Conservation (phyloP, 345 rosid genomes). For the Dimocarpus longan region DNA sequence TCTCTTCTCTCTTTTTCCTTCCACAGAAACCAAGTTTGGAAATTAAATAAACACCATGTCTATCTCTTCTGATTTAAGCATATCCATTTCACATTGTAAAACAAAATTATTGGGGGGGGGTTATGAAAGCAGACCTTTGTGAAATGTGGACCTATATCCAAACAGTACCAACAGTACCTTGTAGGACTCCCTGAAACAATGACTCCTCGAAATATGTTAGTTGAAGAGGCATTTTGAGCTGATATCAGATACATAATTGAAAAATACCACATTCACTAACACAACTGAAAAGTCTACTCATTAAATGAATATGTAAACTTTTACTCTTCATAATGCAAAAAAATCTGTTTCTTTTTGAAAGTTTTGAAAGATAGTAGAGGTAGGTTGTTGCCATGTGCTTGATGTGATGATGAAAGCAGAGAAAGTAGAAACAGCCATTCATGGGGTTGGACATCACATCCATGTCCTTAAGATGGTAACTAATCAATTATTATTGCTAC, state of each 20-base stretch:
- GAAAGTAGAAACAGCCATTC: slow-evolving; percentile 8
- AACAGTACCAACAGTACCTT: neutral
- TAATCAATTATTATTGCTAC: slow-evolving; percentile 7
- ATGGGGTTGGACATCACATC: slow-evolving; percentile 23
- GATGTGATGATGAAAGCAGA: slow-evolving; percentile 13
- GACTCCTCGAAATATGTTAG: no score
- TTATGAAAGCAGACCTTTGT: neutral
- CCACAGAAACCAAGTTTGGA: slow-evolving; percentile 23
- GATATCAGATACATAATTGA: neutral
- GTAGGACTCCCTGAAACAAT: no score
- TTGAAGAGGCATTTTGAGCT: neutral
- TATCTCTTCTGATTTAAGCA: slow-evolving; percentile 1
- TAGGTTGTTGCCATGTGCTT: neutral
- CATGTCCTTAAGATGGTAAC: slow-evolving; percentile 4
- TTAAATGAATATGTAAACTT: neutral
- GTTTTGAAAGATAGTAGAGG: neutral
- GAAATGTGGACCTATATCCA: neutral
- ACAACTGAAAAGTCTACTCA: neutral
- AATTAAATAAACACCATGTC: slow-evolving; percentile 16
- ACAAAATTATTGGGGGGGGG: neutral
- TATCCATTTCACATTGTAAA: slow-evolving; percentile 13
- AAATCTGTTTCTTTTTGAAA: neutral
- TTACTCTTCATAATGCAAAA: neutral
- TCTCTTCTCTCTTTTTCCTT: slow-evolving; percentile 22
- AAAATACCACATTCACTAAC: neutral